Evolutionary conservation across 2,329 filamentous ascomycete species (phyloP).

Genomic region (Hypoxylon sp.): DNA sequence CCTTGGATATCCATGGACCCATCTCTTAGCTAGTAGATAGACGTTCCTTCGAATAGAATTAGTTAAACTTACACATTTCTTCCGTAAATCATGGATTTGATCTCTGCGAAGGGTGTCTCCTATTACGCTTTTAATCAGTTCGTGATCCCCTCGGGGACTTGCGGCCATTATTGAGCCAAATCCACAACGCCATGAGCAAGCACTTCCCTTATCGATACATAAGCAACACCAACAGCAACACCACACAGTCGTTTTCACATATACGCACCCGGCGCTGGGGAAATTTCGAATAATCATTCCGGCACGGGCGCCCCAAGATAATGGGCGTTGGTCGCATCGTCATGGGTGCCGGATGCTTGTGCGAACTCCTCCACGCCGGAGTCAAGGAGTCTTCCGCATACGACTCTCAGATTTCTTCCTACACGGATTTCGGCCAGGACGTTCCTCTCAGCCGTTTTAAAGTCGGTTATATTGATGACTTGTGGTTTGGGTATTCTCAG

Average conservation of each 20-base stretch:
- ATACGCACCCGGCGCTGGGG: too few species aligned
- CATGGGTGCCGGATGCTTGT: conserved; percentile 15
- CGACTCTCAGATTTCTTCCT: conserved; percentile 42
- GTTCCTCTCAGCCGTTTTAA: conserved; percentile 49
- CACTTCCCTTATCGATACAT: not conserved
- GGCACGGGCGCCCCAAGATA: conserved; percentile 10
- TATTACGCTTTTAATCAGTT: not conserved
- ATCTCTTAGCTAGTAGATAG: conserved; percentile 30
- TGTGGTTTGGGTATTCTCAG: conserved; percentile 46
- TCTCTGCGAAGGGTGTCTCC: not conserved
- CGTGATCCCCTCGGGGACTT: not conserved
- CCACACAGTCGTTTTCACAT: not conserved
- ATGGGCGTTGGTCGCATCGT: conserved; percentile 13
- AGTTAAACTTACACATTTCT: not conserved
- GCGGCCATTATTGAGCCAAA: not conserved
- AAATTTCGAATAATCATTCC: conserved; percentile 5
- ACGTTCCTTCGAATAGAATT: conserved; percentile 7
- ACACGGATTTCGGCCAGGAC: conserved; percentile 47
- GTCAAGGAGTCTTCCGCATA: conserved; percentile 46
- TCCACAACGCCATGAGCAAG: conserved; percentile 6
- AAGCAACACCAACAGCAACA: not conserved
- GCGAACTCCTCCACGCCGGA: conserved; percentile 22
- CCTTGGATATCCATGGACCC: conserved; percentile 22
- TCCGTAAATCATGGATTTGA: not conserved
- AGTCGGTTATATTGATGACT: conserved; percentile 48